Base-by-base conservation (phyloP, 345 rosid species). In the Lagerstroemia speciosa region DNA sequence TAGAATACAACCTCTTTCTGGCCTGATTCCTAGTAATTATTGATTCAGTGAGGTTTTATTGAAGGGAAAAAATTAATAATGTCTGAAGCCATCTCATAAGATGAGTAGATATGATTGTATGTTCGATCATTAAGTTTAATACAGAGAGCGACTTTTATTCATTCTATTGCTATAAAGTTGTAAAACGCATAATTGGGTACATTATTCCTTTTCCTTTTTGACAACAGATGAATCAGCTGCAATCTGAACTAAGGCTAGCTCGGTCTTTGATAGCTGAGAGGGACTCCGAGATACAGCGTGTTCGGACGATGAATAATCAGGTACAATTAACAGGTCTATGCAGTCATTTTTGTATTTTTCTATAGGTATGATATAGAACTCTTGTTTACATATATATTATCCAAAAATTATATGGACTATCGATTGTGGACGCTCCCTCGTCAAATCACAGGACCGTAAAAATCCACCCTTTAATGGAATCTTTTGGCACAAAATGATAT, bases 161-260 rank as follows among this genome's bases (percentile, higher is more conserved):
- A 12, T 31, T 1, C 66, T 6, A 32, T 17, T 16, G n/a, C 19
- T 9, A 32, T 24, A 62, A 31, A 5, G 32, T 62, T 30, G 2
- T 31, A 6, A 62, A 31, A 15, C 5, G 24, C 41, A 32, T 19
- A 22, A 64, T 34, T 36, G 24, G 3, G n/a, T 33, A 24, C 8
- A 36, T 33, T 8, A 29, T 34, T 33, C 27, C 9, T n/a, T 65
- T 40, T 19, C 32, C 52, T 22, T 37, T 15, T n/a, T 64, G 6
- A 41, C 65, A 72, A 53, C 78, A 93, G 98, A 87, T 87, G 87
- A 84, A 93, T 78, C 98, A 93, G 65, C 80, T 89, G 77, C 97
- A 91, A 75, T 83, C 94, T 50, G 98, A 93, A 79, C 83, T 93
- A 64, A 79, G 93, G 67, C 92, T 93, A 67, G 98, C 97, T 69